Evolutionary conservation across 2,329 filamentous ascomycete species (phyloP), one percentile per base, ranked within the genome.

Genomic region (Lachnellula arida): DNA sequence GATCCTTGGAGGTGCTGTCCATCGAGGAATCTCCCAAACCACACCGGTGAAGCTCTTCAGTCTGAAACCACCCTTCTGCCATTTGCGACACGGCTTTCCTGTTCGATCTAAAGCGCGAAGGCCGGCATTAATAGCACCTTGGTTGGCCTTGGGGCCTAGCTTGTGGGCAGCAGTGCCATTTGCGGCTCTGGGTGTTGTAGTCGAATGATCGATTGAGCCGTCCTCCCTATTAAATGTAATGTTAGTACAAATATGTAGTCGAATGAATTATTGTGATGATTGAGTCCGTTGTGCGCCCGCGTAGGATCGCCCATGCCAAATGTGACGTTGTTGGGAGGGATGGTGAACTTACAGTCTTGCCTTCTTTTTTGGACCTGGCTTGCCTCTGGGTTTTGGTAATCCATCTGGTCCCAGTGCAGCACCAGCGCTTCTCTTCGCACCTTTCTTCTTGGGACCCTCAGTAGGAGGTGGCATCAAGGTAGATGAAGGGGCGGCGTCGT

Each of bases 321-420:
- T 32, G 9, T 32, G 28, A 32, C 9, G 11, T 23, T 44, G 42
- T 44, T 44, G 42, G 25, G 17, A 44, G 49, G 46, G 40, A 17
- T 40, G 25, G 56, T 43, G 32, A 56, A 87, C 91, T 76, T 87
- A 97, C 93, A 96, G 75, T 79, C 88, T 86, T 63, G 89, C 86
- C 77, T 95, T 96, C 84, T 97, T 96, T 82, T 97, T 97, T 0
- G 93, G 93, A 6, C 93, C 93, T 6, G 94, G 93, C 76, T 96
- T 95, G 70, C 88, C 88, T 70, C 89, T 79, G n/a, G 86, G 78
- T 25, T 89, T 91, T 17, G 86, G 78, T 22, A 76, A 69, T 35
- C 77, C 78, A 61, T 92, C 89, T 67, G 75, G 73, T 67, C 71
- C 77, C 67, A 59, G 74, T 73, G 69, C 84, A 78, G 74, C 88